phyloP scores from a whole-genome alignment of 495 filamentous ascomycete species.

The Lindgomyces ingoldianus region DNA sequence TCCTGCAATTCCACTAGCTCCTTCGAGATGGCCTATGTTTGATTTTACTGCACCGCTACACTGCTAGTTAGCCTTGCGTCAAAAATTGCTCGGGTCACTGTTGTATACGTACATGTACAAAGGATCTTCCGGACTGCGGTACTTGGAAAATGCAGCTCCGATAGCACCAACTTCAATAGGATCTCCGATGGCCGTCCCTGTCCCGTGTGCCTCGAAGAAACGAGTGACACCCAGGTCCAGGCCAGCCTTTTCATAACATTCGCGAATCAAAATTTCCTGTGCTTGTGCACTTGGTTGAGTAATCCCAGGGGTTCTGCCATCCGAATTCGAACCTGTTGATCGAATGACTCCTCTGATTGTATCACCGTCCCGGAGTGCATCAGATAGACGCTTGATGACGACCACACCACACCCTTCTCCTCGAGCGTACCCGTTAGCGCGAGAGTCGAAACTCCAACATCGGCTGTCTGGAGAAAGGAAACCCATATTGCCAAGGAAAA shows the following conservation, averaged over 20 bases:
- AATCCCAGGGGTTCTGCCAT: constrained; percentile 47
- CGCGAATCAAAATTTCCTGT: constrained; percentile 15
- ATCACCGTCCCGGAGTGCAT: constrained; percentile 41
- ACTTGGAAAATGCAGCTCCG: constrained; percentile 10
- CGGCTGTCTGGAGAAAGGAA: constrained; percentile 33
- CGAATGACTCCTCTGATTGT: constrained; percentile 52
- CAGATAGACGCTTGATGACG: constrained; percentile 43
- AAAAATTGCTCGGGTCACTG: no score
- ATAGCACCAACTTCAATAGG: constrained; percentile 62
- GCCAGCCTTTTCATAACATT: constrained; percentile 16
- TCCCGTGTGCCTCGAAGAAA: constrained; percentile 36
- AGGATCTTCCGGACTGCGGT: not conserved
- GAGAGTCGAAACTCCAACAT: constrained; percentile 1
- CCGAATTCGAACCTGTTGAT: constrained; percentile 47
- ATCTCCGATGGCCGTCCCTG: constrained; percentile 50
- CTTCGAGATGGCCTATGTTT: constrained; percentile 49
- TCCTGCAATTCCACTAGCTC: constrained; percentile 43
- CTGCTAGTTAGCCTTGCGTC: no score
- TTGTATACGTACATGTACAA: no score
- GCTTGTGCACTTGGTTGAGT: constrained; percentile 20
- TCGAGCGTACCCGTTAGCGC: not conserved
- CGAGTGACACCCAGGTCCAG: constrained; percentile 35
- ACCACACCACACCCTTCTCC: constrained; percentile 42
- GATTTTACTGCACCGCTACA: constrained; percentile 38
- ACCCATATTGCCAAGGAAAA: not conserved